A percentile compares a stretch with the other conserved stretches of the same genome.
phyloP scores from a whole-genome alignment of 2,329 filamentous ascomycete genomes.

The Hysterium pulicare region DNA sequence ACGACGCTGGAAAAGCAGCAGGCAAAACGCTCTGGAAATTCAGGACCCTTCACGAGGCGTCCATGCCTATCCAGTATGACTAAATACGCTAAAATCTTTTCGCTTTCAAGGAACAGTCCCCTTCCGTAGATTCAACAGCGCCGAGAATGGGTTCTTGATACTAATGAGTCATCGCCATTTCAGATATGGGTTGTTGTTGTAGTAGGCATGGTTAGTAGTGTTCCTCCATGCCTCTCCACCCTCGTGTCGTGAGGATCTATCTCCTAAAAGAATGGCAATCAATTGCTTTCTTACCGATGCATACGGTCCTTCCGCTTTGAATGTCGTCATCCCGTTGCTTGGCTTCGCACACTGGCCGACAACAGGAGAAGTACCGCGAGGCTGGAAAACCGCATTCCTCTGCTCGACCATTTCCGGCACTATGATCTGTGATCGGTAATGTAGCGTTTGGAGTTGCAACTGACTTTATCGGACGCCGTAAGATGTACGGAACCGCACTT shows the following conservation, averaged over 20 bases:
- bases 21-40: background rate
- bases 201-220: too few species aligned
- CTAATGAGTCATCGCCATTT: background rate
- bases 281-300: conserved; percentile 42
- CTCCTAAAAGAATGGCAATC: too few species aligned
- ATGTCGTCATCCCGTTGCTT: conserved; percentile 40
- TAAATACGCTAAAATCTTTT: background rate
- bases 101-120: background rate
- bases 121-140: background rate
- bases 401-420: conserved; percentile 38
- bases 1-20: background rate
- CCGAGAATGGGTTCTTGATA: background rate
- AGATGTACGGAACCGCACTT: conserved; percentile 41
- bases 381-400: conserved; percentile 36
- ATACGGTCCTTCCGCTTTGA: conserved; percentile 39
- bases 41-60: background rate
- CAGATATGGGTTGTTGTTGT: conserved; percentile 14
- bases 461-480: conserved; percentile 35
- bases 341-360: conserved; percentile 38
- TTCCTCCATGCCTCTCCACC: too few species aligned
- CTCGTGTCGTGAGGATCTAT: too few species aligned
- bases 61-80: background rate
- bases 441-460: conserved; percentile 38
- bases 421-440: conserved; percentile 37
- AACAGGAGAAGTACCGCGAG: conserved; percentile 20